phyloP scores from a whole-genome alignment of 257 asterid species.

The Verbascum thapsus region DNA sequence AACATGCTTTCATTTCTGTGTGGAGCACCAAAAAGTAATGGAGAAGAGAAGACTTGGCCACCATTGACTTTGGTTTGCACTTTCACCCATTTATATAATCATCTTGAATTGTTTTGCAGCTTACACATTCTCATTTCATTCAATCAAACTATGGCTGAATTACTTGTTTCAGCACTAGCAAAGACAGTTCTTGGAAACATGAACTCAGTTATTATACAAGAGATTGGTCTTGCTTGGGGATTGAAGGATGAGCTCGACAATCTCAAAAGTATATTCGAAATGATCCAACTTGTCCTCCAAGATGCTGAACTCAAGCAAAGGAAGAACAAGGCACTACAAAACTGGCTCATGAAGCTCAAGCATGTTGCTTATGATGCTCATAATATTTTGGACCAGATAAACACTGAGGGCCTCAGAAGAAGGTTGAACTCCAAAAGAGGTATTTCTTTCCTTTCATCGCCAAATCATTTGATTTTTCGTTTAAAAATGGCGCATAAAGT shows the following conservation, averaged over 20 bases:
- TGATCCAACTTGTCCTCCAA: slow-evolving; percentile 24
- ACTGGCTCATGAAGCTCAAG: slow-evolving; percentile 42
- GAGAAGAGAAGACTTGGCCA: too few relatives aligned
- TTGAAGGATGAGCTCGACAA: slow-evolving; percentile 21
- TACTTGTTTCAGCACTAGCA: too few relatives aligned
- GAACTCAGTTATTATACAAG: too few relatives aligned
- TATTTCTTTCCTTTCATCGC: slow-evolving; percentile 2
- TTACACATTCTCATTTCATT: too few relatives aligned
- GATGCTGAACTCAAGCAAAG: slow-evolving; percentile 32
- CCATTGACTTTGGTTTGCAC: too few relatives aligned
- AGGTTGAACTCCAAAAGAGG: slow-evolving; percentile 22
- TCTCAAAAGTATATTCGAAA: slow-evolving; percentile 7
- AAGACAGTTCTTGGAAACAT: too few relatives aligned
- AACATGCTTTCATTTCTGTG: too few relatives aligned
- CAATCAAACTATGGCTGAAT: too few relatives aligned
- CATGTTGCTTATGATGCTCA: slow-evolving; percentile 43
- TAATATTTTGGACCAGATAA: slow-evolving; percentile 32
- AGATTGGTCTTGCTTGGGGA: too few relatives aligned
- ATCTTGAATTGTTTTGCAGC: too few relatives aligned
- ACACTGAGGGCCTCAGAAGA: slow-evolving; percentile 29
- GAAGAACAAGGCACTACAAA: slow-evolving; percentile 17
- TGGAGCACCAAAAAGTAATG: too few relatives aligned
- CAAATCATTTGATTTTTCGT: slow-evolving; percentile 23
- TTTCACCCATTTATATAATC: too few relatives aligned
- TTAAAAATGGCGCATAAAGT: slow-evolving; percentile 18